Base-by-base conservation (phyloP, 108 stramenopile genomes). In the Fistulifera pelliculosa region DNA sequence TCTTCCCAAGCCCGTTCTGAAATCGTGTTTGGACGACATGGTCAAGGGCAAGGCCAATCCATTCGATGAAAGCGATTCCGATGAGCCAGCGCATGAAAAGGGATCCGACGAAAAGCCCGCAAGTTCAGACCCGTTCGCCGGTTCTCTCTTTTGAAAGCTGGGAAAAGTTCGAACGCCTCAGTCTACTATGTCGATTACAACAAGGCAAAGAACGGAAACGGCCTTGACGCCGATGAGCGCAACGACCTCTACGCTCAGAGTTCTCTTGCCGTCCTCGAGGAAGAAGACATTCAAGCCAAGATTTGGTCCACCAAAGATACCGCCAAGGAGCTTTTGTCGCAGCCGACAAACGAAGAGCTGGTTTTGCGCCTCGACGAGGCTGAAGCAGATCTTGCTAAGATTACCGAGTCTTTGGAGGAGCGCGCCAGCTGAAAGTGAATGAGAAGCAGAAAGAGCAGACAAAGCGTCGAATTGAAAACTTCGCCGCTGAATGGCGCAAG, bases 141-240 rank as follows among this genome's bases (percentile, higher is more conserved):
- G 70, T 2, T 79, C 82, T 8, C 61, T 86, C 21, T 61, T 60
- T 18, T 79, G 66, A 90, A 90, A 54, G 69, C 60, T 27, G 88
- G 83, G 0, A 64, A 74, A 15, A 84, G 68, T 57, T 52, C 61
- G 40, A 74, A 71, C 51, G 76, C 76, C 39, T 68, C 43, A 23
- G 61, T 90, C 15, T 90, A 90, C 69, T 86, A 77, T 58, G 73
- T 82, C 22, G 76, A 86, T 62, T 68, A 90, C 60, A 70, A 61
- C 27, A 77, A 86, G 47, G 56, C 52, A 51, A 80, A 80, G 42
- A 62, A 61, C 40, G 76, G 76, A 0, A 77, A 81, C 31, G 77
- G 75, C 10, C 60, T 90, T 12, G 69, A 70, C 27, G 55, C 49
- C 2, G 80, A 82, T 1, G 70, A 66, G 15, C 73, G 69, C 25